These are phyloP conservation scores for Alternaria conjuncta DNA, from an alignment of 2,329 filamentous ascomycete species.

Conservation along the genomic window DNA sequence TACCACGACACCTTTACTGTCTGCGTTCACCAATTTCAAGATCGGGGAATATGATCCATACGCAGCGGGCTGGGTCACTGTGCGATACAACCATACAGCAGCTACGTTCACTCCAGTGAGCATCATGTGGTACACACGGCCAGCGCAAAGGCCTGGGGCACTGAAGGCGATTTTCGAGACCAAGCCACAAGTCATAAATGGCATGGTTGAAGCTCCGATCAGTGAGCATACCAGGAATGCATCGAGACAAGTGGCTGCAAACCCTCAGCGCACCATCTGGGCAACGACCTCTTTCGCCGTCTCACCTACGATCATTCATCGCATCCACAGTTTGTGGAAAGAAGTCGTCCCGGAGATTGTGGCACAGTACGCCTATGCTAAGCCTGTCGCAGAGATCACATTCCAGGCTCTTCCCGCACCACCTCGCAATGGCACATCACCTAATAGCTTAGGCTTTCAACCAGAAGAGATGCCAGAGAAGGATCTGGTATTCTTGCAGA, in stretches of 20 bases:
- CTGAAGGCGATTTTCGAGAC: slow-evolving; percentile 20
- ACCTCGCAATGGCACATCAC: slow-evolving; percentile 15
- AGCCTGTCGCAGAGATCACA: slow-evolving; percentile 22
- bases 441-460: slow-evolving; percentile 29
- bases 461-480: slow-evolving; percentile 19
- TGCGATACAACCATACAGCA: slow-evolving; percentile 28
- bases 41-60: slow-evolving; percentile 26
- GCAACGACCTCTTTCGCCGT: slow-evolving; percentile 32
- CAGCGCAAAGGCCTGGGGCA: slow-evolving; percentile 22
- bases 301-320: slow-evolving; percentile 21
- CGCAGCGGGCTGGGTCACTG: slow-evolving; percentile 32
- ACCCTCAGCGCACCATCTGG: slow-evolving; percentile 29
- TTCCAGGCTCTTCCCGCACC: slow-evolving; percentile 30
- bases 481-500: slow-evolving; percentile 26
- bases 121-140: slow-evolving; percentile 34
- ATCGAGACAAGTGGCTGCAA: slow-evolving; percentile 18
- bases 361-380: slow-evolving; percentile 19
- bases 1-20: slow-evolving; percentile 19
- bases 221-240: slow-evolving; percentile 31
- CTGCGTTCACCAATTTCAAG: slow-evolving; percentile 31
- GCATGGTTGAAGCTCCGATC: slow-evolving; percentile 21
- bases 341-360: slow-evolving; percentile 18
- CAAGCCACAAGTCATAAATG: slow-evolving; percentile 23
- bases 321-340: slow-evolving; percentile 29
- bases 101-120: slow-evolving; percentile 20